Evolutionary conservation across 2,329 filamentous ascomycete genomes (phyloP).

Genomic region (Colletotrichum lentis): DNA sequence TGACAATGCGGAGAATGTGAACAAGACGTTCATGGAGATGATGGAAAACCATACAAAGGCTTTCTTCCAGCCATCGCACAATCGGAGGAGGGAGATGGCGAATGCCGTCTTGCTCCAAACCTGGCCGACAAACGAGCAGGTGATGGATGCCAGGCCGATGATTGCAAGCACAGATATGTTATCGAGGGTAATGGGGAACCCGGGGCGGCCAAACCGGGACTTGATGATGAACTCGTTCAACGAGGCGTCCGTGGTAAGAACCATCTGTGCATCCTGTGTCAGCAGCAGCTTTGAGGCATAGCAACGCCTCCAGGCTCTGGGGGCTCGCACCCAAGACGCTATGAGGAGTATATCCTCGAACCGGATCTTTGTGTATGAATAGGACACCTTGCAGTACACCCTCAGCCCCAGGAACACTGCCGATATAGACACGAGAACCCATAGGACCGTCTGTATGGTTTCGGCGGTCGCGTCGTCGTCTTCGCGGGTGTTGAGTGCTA

Average conservation of each 20-base stretch:
- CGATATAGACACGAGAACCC: slow-evolving; percentile 39
- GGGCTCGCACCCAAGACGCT: slow-evolving; percentile 40
- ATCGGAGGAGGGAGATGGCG: slow-evolving; percentile 47
- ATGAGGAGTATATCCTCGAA: slow-evolving; percentile 44
- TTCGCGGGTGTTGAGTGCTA: slow-evolving; percentile 21
- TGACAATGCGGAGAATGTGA: slow-evolving; percentile 39
- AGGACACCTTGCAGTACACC: slow-evolving; percentile 42
- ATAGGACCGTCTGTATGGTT: slow-evolving; percentile 33
- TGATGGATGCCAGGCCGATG: slow-evolving; percentile 41
- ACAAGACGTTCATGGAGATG: slow-evolving; percentile 43
- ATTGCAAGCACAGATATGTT: slow-evolving; percentile 20
- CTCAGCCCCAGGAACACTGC: slow-evolving; percentile 40
- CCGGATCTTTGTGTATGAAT: slow-evolving; percentile 40
- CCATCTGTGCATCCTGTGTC: not conserved
- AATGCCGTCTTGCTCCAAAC: slow-evolving; percentile 53
- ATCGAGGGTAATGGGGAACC: slow-evolving; percentile 17
- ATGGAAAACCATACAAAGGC: slow-evolving; percentile 46
- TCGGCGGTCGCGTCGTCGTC: slow-evolving; percentile 21
- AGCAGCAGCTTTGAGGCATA: not conserved
- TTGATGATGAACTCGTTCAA: slow-evolving; percentile 36
- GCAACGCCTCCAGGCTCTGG: no score
- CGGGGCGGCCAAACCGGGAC: slow-evolving; percentile 31
- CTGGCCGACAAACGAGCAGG: slow-evolving; percentile 45
- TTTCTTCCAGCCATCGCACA: slow-evolving; percentile 43
- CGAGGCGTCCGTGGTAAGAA: slow-evolving; percentile 27